Conservation (phyloP, 306 rosid species). For the Vigna radiata region DNA sequence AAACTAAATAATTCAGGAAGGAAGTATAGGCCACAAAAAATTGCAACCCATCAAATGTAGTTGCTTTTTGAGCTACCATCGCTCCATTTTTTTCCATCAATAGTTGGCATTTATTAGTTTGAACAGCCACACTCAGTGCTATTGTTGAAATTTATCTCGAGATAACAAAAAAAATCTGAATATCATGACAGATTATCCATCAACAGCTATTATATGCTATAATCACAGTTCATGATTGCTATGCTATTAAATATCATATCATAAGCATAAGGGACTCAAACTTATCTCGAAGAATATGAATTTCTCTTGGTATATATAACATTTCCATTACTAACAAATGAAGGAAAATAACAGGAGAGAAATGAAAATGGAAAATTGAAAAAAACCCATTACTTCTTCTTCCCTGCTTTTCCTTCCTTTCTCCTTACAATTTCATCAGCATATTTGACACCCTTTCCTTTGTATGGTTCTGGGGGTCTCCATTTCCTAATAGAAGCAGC, state of each 20-base stretch:
- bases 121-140: not conserved
- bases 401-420: conserved; percentile 97
- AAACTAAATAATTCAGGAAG: not conserved
- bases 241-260: conserved; percentile 21
- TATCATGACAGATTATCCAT: not conserved
- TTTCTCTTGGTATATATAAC: conserved; percentile 23
- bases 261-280: conserved; percentile 32
- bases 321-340: conserved; percentile 37
- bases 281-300: conserved; percentile 35
- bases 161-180: not conserved
- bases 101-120: not conserved
- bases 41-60: not conserved
- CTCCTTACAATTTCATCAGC: conserved; percentile 90
- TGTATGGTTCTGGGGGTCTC: conserved; percentile 99
- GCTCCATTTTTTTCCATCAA: not conserved
- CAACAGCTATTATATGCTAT: conserved; percentile 9
- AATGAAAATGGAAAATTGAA: conserved; percentile 36
- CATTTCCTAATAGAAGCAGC: conserved; percentile 90
- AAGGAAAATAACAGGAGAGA: conserved; percentile 27
- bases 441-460: conserved; percentile 97
- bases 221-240: conserved; percentile 21
- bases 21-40: not conserved
- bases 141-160: not conserved
- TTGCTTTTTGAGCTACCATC: not conserved
- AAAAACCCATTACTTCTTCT: conserved; percentile 69